Percentiles rank a stretch among this genome's conserved stretches.
Evolutionary conservation across 2,329 filamentous ascomycete species (phyloP).

Genomic region (Parascedosporium putredinis): DNA sequence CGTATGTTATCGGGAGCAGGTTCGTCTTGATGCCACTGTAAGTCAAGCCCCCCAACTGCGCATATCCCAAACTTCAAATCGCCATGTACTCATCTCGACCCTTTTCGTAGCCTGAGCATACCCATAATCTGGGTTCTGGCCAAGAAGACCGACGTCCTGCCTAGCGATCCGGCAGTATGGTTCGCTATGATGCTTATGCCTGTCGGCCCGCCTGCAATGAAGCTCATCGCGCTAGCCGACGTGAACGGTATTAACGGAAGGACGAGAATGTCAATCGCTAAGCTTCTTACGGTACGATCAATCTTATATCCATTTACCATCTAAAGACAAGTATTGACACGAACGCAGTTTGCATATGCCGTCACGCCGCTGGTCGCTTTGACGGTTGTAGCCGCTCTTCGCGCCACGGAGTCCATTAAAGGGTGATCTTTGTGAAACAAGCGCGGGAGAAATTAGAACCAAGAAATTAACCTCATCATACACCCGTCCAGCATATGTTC

Average conservation of each 20-base stretch:
- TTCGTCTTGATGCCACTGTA: constrained; percentile 49
- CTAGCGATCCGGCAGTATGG: constrained; percentile 53
- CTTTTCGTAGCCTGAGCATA: constrained; percentile 32
- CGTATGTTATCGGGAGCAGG: constrained; percentile 42
- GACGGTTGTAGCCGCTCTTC: not conserved
- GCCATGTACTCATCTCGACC: not conserved
- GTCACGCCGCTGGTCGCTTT: constrained; percentile 2
- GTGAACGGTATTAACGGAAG: constrained; percentile 27
- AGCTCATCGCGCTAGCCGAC: constrained; percentile 33
- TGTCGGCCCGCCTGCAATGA: constrained; percentile 35
- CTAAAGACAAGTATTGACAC: not conserved
- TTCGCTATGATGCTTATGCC: constrained; percentile 44
- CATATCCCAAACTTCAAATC: not conserved
- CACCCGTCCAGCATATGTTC: no score
- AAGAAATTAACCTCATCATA: no score
- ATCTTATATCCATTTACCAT: no score
- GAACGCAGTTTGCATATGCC: not conserved
- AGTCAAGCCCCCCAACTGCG: no score
- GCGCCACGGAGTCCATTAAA: not conserved
- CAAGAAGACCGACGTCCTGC: constrained; percentile 37
- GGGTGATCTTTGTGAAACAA: not conserved
- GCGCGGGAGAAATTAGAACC: not conserved
- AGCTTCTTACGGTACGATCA: constrained; percentile 31
- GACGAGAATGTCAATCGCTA: constrained; percentile 31
- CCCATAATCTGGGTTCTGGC: constrained; percentile 43